Conservation (phyloP, 805 yeast species). For the Metschnikowia reukaufii region DNA sequence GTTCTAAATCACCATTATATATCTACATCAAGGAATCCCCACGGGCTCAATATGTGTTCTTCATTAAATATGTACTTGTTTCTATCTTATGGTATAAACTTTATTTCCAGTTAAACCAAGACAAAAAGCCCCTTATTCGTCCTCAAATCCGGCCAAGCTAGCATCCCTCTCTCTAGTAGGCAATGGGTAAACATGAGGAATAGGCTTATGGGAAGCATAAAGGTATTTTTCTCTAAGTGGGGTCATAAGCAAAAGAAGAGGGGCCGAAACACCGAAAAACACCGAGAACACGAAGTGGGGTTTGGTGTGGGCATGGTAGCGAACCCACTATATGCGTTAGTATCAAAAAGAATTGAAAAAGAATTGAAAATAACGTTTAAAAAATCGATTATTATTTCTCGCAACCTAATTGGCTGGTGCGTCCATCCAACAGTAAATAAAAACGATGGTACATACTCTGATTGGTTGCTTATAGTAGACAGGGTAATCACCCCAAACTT, state of each 20-base stretch:
- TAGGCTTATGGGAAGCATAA: slow-evolving; percentile 62
- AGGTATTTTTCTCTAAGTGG: slow-evolving; percentile 70
- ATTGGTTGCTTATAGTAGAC: slow-evolving; percentile 60
- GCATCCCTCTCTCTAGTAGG: slow-evolving; percentile 55
- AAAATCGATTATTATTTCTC: not conserved
- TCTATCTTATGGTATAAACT: not conserved
- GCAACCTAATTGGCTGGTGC: slow-evolving; percentile 2
- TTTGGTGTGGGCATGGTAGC: slow-evolving; percentile 72
- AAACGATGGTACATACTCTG: slow-evolving; percentile 48
- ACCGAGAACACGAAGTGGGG: slow-evolving; percentile 73
- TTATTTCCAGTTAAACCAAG: no score
- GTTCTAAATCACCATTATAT: no score
- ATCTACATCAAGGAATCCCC: not conserved
- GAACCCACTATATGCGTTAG: slow-evolving; percentile 52
- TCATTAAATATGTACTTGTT: not conserved
- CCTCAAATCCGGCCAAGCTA: slow-evolving; percentile 55
- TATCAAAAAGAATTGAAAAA: not conserved
- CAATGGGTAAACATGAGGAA: slow-evolving; percentile 61
- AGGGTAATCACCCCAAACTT: slow-evolving; percentile 53
- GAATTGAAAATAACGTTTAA: no score
- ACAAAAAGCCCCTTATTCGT: slow-evolving; percentile 22
- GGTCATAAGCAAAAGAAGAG: slow-evolving; percentile 58
- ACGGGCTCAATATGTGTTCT: not conserved
- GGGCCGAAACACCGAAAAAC: slow-evolving; percentile 65
- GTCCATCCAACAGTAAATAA: not conserved